phyloP scores from a whole-genome alignment of 768 basidiomycete species.

The Kwoniella mangroviensis region DNA sequence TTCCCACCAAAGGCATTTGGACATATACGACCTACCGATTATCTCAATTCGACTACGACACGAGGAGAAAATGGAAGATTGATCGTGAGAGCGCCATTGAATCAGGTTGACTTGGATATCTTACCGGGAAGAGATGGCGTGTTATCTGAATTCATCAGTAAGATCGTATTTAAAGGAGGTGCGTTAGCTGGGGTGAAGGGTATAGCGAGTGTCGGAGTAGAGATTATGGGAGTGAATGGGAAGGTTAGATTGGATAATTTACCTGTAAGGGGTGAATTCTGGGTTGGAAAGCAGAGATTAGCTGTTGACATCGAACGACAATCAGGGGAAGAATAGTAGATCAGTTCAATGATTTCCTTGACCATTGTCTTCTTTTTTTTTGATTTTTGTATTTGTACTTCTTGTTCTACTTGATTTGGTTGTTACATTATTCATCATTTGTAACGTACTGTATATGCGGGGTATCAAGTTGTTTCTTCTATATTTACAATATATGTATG shows the following conservation, averaged over 20 bases:
- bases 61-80: slow-evolving; percentile 31
- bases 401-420: not conserved
- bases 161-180: slow-evolving; percentile 57
- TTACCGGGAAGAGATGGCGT: slow-evolving; percentile 64
- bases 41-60: slow-evolving; percentile 60
- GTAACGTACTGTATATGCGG: not conserved
- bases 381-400: too few species aligned
- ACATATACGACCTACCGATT: slow-evolving; percentile 66
- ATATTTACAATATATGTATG: slow-evolving; percentile 11
- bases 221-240: slow-evolving; percentile 40
- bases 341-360: not conserved
- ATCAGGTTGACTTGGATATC: slow-evolving; percentile 57
- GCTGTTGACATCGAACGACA: too few species aligned
- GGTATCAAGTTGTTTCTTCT: not conserved
- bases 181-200: slow-evolving; percentile 57
- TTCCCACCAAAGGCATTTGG: slow-evolving; percentile 53
- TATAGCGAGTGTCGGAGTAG: slow-evolving; percentile 44
- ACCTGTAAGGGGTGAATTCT: slow-evolving; percentile 45
- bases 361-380: too few species aligned
- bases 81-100: slow-evolving; percentile 49
- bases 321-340: too few species aligned
- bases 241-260: slow-evolving; percentile 41
- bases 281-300: slow-evolving; percentile 46
- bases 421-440: not conserved
- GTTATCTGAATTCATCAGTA: slow-evolving; percentile 53